Evolutionary conservation across 805 yeast genomes (phyloP).

Genomic region (Lachancea dasiensis): DNA sequence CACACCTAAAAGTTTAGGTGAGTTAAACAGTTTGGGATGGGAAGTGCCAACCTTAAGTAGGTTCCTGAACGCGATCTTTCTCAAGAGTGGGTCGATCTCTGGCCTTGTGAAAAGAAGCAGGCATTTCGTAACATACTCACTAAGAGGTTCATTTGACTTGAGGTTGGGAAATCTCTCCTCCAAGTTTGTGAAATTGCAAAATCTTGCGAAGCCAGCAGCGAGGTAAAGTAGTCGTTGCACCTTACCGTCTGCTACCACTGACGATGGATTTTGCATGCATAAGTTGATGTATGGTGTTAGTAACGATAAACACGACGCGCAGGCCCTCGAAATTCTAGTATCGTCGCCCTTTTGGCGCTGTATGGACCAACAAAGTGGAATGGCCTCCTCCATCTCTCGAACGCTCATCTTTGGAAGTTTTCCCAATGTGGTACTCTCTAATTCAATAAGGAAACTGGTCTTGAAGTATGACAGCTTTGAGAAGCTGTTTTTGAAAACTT

Average conservation of each 20-base stretch:
- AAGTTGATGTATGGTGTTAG: conserved; percentile 41
- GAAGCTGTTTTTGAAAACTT: conserved; percentile 47
- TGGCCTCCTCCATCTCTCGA: conserved; percentile 63
- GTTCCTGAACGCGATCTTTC: conserved; percentile 50
- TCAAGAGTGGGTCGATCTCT: conserved; percentile 32
- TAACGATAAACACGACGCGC: conserved; percentile 52
- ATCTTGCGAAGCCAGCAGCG: conserved; percentile 65
- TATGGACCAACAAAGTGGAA: conserved; percentile 61
- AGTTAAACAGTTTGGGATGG: conserved; percentile 61
- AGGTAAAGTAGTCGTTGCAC: conserved; percentile 53
- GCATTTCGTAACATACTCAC: conserved; percentile 53
- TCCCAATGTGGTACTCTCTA: conserved; percentile 47
- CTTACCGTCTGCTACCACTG: conserved; percentile 36
- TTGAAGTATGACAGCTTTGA: conserved; percentile 41
- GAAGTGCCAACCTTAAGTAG: conserved; percentile 53
- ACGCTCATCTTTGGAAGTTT: conserved; percentile 55
- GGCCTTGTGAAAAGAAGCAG: conserved; percentile 48
- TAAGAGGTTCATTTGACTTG: conserved; percentile 47
- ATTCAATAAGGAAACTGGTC: conserved; percentile 42
- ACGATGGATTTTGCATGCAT: conserved; percentile 21
- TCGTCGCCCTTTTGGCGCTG: conserved; percentile 43
- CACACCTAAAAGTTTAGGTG: conserved; percentile 45
- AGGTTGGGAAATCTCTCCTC: conserved; percentile 38
- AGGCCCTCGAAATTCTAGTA: conserved; percentile 51
- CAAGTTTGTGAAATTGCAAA: conserved; percentile 52